These are phyloP conservation scores for Populus hybrid DNA, from an alignment of 441 rosid genomes.

Conservation along the genomic window DNA sequence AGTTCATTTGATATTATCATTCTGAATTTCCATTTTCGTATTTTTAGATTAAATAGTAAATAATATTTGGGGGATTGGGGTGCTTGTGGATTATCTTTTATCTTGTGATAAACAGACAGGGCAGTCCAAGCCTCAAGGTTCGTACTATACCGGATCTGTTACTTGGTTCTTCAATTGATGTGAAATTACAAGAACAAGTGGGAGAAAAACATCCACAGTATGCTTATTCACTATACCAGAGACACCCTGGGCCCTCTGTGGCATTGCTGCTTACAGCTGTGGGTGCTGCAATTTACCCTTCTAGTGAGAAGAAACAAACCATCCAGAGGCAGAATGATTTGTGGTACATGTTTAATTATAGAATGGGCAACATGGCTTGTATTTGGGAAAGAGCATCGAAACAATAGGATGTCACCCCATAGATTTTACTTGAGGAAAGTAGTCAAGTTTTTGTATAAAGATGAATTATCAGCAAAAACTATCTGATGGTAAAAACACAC, in stretches of 20 bases:
- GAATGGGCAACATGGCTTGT: not conserved
- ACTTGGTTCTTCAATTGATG: conserved; percentile 20
- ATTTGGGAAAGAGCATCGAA: not conserved
- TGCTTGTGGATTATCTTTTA: conserved; percentile 12
- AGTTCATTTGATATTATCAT: no score
- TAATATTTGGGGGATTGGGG: no score
- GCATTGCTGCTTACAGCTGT: conserved; percentile 78
- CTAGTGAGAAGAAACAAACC: conserved; percentile 56
- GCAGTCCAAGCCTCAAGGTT: conserved; percentile 26
- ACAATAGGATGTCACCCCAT: not conserved
- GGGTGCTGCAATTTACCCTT: conserved; percentile 79
- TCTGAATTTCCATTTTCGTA: no score
- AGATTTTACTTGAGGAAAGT: no score
- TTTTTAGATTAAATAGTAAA: no score
- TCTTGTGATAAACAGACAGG: conserved; percentile 37
- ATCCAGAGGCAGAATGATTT: conserved; percentile 42
- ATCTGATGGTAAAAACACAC: no score
- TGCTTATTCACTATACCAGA: conserved; percentile 57
- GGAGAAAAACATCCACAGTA: conserved; percentile 24
- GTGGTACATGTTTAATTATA: conserved; percentile 31
- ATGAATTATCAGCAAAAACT: no score
- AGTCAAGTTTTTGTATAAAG: no score
- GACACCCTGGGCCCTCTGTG: conserved; percentile 67
- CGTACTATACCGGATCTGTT: conserved; percentile 4
- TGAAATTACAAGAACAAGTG: conserved; percentile 25